Conservation (phyloP, 257 asterid species). For the Ilex asprella region DNA sequence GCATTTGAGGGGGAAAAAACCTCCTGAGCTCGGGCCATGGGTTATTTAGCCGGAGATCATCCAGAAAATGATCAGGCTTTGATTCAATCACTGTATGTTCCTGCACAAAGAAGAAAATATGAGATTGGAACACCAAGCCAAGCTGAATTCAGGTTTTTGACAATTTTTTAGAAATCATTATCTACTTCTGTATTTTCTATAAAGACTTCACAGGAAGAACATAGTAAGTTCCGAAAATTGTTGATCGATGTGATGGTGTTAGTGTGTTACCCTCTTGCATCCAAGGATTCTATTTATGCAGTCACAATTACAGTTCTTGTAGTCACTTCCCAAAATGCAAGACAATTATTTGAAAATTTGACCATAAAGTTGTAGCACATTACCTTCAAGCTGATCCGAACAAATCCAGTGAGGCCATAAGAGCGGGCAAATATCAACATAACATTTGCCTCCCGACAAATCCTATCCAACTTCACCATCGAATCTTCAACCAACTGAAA, state of each 20-base stretch:
- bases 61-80: slow-evolving; percentile 94
- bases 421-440: slow-evolving; percentile 83
- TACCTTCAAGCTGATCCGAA: slow-evolving; percentile 92
- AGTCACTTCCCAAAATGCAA: too few species aligned
- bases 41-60: slow-evolving; percentile 82
- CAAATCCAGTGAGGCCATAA: slow-evolving; percentile 89
- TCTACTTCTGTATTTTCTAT: too few species aligned
- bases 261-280: too few species aligned
- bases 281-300: too few species aligned
- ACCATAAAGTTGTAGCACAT: slow-evolving; percentile 5
- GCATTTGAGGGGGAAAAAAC: slow-evolving; percentile 27
- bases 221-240: too few species aligned
- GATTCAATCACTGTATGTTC: slow-evolving; percentile 94
- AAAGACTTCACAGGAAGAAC: too few species aligned
- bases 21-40: slow-evolving; percentile 94
- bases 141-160: too few species aligned
- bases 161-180: too few species aligned
- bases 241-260: too few species aligned
- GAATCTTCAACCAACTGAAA: slow-evolving; percentile 77
- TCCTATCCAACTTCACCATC: slow-evolving; percentile 84
- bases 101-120: slow-evolving; percentile 32
- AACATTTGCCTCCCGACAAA: slow-evolving; percentile 83
- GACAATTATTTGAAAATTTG: background rate
- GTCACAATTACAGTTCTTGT: too few species aligned
- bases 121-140: background rate